phyloP scores from a whole-genome alignment of 495 filamentous ascomycete species.

The Penicillium psychrofluorescens region DNA sequence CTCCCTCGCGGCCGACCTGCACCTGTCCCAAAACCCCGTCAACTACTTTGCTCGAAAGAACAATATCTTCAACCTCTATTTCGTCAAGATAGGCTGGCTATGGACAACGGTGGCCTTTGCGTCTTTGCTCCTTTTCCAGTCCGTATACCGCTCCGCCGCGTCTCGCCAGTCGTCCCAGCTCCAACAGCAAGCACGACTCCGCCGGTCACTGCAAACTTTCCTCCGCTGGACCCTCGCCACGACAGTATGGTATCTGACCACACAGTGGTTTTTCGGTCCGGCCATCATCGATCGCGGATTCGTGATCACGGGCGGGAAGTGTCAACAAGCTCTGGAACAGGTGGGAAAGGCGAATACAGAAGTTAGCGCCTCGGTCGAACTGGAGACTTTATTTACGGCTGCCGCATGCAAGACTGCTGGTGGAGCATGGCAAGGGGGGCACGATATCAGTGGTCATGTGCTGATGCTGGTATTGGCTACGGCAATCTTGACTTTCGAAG shows the following conservation, averaged over 20 bases:
- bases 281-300: slow-evolving; percentile 84
- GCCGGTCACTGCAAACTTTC: slow-evolving; percentile 37
- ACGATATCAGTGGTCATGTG: slow-evolving; percentile 92
- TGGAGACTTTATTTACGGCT: slow-evolving; percentile 54
- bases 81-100: slow-evolving; percentile 92
- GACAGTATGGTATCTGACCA: slow-evolving; percentile 66
- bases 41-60: slow-evolving; percentile 89
- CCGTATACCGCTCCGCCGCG: slow-evolving; percentile 23
- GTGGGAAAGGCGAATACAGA: slow-evolving; percentile 13
- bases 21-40: slow-evolving; percentile 29
- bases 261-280: slow-evolving; percentile 95
- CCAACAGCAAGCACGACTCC: slow-evolving; percentile 16
- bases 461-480: slow-evolving; percentile 84
- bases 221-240: slow-evolving; percentile 67
- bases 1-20: slow-evolving; percentile 36
- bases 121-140: slow-evolving; percentile 53
- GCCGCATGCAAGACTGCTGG: slow-evolving; percentile 77
- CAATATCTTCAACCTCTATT: slow-evolving; percentile 84
- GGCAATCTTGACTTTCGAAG: slow-evolving; percentile 71
- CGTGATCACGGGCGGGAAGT: slow-evolving; percentile 71
- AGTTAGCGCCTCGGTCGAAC: slow-evolving; percentile 17
- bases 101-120: slow-evolving; percentile 74
- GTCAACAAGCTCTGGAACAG: slow-evolving; percentile 39
- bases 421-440: slow-evolving; percentile 79
- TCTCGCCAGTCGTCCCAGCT: slow-evolving; percentile 17